Conservation (phyloP, 2,329 filamentous ascomycete species). For the Ophiocordyceps australis region DNA sequence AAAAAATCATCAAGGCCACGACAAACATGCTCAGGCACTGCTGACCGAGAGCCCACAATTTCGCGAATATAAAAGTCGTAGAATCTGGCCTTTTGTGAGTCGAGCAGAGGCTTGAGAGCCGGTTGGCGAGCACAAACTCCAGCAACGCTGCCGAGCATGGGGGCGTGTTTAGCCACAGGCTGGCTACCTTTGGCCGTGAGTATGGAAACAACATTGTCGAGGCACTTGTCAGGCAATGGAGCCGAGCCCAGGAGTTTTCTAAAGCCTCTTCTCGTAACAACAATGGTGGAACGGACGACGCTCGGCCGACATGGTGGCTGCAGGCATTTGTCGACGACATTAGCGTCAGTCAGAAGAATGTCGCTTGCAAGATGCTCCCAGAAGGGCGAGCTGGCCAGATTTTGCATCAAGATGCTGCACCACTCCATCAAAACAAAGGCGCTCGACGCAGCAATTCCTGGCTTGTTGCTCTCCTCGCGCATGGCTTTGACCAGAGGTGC, state of each 20-base stretch:
- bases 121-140: conserved; percentile 66
- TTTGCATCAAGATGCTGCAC: conserved; percentile 64
- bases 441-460: conserved; percentile 57
- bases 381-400: conserved; percentile 39
- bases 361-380: conserved; percentile 50
- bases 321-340: conserved; percentile 61
- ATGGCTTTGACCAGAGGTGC: conserved; percentile 48
- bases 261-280: conserved; percentile 63
- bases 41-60: conserved; percentile 59
- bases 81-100: conserved; percentile 49
- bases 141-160: conserved; percentile 70
- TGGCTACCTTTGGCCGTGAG: conserved; percentile 52
- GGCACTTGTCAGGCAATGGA: conserved; percentile 34
- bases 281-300: conserved; percentile 54
- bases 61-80: conserved; percentile 75
- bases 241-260: conserved; percentile 50
- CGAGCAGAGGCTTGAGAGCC: conserved; percentile 41
- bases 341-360: conserved; percentile 50
- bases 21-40: conserved; percentile 54
- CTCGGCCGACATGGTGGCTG: conserved; percentile 43
- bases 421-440: conserved; percentile 85
- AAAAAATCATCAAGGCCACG: conserved; percentile 72
- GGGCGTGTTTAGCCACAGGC: conserved; percentile 50
- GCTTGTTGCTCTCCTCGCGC: conserved; percentile 56
- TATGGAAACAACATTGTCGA: conserved; percentile 43